Evolutionary conservation across 768 basidiomycete genomes (phyloP).

Genomic region (Dacryopinax spathularia): DNA sequence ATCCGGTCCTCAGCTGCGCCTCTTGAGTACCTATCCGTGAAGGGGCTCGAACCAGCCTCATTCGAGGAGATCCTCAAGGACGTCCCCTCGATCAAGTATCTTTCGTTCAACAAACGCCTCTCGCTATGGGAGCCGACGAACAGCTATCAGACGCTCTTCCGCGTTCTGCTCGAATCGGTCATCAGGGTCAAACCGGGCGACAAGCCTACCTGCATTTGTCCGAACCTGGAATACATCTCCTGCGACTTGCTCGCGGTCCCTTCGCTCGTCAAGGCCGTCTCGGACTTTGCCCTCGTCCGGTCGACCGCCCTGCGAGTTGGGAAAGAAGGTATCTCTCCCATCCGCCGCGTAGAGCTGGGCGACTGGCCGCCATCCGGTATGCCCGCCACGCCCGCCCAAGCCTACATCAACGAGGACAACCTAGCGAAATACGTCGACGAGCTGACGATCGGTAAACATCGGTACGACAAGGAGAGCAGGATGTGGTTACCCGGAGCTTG

Average conservation of each 20-base stretch:
- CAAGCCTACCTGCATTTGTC: not conserved
- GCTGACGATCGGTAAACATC: not conserved
- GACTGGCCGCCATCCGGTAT: not conserved
- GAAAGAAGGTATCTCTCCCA: not conserved
- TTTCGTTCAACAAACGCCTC: not conserved
- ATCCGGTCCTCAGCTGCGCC: not conserved
- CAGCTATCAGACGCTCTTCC: not conserved
- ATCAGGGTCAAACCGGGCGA: not conserved
- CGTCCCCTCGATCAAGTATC: not conserved
- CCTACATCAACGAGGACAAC: not conserved
- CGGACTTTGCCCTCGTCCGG: not conserved
- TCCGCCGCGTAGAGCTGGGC: not conserved
- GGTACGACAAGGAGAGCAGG: not conserved
- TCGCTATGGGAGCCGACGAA: not conserved
- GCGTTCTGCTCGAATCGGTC: not conserved
- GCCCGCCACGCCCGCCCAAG: not conserved
- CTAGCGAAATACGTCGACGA: not conserved
- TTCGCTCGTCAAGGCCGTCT: not conserved
- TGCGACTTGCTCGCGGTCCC: not conserved
- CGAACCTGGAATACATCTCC: not conserved
- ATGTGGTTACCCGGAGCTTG: not conserved
- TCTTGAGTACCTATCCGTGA: not conserved
- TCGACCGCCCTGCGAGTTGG: not conserved
- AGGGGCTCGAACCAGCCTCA: not conserved
- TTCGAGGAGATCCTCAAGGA: conserved; percentile 3